phyloP scores from a whole-genome alignment of 208 protist genomes.

The Leishmania braziliensis region DNA sequence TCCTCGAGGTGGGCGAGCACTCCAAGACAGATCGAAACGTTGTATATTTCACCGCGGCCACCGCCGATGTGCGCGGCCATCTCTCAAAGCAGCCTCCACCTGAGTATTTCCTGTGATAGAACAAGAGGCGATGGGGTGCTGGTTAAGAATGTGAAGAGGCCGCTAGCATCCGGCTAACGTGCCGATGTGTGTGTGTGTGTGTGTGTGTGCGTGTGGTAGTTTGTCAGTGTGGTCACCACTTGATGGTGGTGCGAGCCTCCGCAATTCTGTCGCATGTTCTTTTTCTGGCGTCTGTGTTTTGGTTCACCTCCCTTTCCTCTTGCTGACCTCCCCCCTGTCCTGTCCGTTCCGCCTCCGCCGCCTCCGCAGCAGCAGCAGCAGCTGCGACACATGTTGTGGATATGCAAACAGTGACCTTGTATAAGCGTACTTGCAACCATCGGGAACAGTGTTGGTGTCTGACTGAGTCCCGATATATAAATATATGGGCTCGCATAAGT shows the following conservation, averaged over 20 bases:
- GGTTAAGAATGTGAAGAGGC: not conserved
- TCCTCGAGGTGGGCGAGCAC: constrained; percentile 92
- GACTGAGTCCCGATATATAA: not conserved
- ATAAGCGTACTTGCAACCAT: not conserved
- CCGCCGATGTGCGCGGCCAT: constrained; percentile 76
- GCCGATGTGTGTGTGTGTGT: not conserved
- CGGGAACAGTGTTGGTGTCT: not conserved
- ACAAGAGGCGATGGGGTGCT: not conserved
- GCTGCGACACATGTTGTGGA: not conserved
- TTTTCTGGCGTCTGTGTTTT: not conserved
- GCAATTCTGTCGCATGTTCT: not conserved
- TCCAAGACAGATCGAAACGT: constrained; percentile 68
- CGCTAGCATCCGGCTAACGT: not conserved
- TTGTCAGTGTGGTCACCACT: not conserved
- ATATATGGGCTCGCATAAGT: not conserved
- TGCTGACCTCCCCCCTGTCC: not conserved
- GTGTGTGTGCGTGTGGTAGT: not conserved
- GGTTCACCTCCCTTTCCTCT: not conserved
- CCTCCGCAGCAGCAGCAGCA: not conserved
- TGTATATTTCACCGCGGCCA: constrained; percentile 79
- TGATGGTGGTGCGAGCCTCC: not conserved
- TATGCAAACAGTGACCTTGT: not conserved
- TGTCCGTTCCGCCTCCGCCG: not conserved
- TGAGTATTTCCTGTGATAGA: constrained; percentile 84
- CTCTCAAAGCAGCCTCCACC: constrained; percentile 86